phyloP scores from a whole-genome alignment of 176 grass and related monocot genomes.

The Carex pumila region DNA sequence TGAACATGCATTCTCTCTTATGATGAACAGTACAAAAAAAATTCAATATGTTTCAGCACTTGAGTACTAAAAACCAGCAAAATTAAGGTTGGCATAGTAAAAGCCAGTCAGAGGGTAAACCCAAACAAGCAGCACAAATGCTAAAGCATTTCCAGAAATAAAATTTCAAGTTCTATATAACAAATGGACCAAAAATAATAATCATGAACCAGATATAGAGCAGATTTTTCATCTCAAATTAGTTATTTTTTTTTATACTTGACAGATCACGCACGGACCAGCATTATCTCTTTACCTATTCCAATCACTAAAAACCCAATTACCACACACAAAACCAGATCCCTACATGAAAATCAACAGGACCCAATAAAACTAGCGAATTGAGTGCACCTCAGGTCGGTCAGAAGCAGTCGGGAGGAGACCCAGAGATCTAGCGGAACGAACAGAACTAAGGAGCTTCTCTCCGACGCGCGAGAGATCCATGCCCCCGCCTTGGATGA shows the following conservation, averaged over 20 bases:
- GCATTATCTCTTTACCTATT: neutral
- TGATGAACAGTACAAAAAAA: neutral
- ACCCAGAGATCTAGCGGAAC: constrained; percentile 82
- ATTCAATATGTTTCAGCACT: neutral
- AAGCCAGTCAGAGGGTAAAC: neutral
- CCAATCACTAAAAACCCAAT: neutral
- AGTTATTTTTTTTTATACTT: neutral
- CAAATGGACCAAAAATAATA: neutral
- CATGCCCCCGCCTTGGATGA: constrained; percentile 96
- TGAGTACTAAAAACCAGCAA: neutral
- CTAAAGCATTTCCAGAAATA: neutral
- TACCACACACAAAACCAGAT: neutral
- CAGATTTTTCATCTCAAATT: constrained; percentile 1
- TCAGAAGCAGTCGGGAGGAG: constrained; percentile 38
- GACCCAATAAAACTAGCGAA: neutral
- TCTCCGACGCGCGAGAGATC: constrained; percentile 96
- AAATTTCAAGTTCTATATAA: neutral
- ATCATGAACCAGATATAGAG: neutral
- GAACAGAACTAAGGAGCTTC: constrained; percentile 96
- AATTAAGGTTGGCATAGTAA: neutral
- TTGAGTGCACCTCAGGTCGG: neutral
- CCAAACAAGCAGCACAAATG: constrained; percentile 7
- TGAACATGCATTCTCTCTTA: neutral
- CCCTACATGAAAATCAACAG: neutral
- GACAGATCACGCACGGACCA: neutral